phyloP scores from a whole-genome alignment of 768 basidiomycete species.

The Epithele typhae region DNA sequence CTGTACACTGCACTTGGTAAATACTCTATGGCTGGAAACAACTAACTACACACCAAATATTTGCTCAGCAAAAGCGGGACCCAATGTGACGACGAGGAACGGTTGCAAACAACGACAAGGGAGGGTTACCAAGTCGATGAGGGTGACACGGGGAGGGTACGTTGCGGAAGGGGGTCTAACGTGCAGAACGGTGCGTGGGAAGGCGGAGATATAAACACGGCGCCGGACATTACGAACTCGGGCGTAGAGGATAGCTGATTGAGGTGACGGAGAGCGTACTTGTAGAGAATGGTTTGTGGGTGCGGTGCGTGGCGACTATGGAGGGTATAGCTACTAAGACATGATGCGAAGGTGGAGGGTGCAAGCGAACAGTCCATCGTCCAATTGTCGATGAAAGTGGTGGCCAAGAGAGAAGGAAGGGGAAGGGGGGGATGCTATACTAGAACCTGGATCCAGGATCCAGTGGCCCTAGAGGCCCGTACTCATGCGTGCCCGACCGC shows the following conservation, averaged over 20 bases:
- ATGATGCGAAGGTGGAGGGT: slow-evolving; percentile 10
- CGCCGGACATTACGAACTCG: not conserved
- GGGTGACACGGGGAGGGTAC: too few species aligned
- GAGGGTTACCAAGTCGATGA: too few species aligned
- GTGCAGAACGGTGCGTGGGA: not conserved
- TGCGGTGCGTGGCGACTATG: too few species aligned
- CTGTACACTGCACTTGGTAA: not conserved
- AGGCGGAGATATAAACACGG: too few species aligned
- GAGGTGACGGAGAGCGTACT: slow-evolving; percentile 7
- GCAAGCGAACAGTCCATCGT: slow-evolving; percentile 12
- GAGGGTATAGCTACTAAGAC: slow-evolving; percentile 17
- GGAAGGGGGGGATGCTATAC: too few species aligned
- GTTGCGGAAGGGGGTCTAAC: too few species aligned
- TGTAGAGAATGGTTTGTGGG: too few species aligned
- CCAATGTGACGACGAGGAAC: slow-evolving; percentile 1
- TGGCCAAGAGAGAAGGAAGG: too few species aligned
- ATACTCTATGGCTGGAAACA: slow-evolving; percentile 12
- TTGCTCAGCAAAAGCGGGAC: slow-evolving; percentile 13
- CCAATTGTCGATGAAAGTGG: slow-evolving; percentile 3
- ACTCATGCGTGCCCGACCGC: slow-evolving; percentile 29
- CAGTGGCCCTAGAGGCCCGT: slow-evolving; percentile 46
- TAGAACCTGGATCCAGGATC: slow-evolving; percentile 29
- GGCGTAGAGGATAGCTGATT: not conserved
- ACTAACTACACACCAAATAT: slow-evolving; percentile 9
- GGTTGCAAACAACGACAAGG: not conserved